A percentile compares a stretch with the other conserved stretches of the same genome.
Conservation (phyloP, 108 stramenopile genomes). For the Skeletonema potamos region DNA sequence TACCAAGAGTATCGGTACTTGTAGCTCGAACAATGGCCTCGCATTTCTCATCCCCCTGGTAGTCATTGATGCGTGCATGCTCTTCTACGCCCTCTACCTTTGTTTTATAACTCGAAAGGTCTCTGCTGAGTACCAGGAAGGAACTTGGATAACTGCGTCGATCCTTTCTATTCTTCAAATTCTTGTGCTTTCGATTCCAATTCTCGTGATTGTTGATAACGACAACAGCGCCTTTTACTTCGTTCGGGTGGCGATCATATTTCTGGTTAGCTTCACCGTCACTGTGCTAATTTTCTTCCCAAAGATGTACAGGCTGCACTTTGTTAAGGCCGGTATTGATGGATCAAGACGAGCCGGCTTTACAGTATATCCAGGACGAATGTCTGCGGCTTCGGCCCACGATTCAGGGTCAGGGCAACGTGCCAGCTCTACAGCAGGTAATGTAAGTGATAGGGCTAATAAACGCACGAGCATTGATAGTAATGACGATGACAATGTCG, state of each 20-base stretch:
- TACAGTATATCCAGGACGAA: too few species aligned
- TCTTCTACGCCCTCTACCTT: conserved; percentile 6
- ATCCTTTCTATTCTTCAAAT: conserved; percentile 12
- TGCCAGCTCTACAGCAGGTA: too few species aligned
- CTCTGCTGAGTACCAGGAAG: not conserved
- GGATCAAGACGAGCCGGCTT: too few species aligned
- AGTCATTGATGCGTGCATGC: not conserved
- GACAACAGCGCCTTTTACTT: conserved; percentile 13
- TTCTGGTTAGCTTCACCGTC: not conserved
- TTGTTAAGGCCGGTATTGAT: not conserved
- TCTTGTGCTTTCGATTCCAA: not conserved
- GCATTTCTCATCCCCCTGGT: not conserved
- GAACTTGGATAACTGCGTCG: not conserved
- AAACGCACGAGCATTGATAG: too few species aligned
- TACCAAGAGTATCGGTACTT: conserved; percentile 3
- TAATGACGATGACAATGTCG: too few species aligned
- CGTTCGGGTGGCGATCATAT: conserved; percentile 6
- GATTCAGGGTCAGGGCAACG: too few species aligned
- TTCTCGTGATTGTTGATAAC: not conserved
- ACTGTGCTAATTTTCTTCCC: conserved; percentile 4
- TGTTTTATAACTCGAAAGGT: not conserved
- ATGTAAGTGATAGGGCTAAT: too few species aligned
- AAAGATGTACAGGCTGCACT: not conserved
- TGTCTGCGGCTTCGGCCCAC: too few species aligned
- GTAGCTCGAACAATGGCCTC: not conserved